Evolutionary conservation across 192 early-diverging fungal species (phyloP).

Genomic region (Chytriomyces confervae): DNA sequence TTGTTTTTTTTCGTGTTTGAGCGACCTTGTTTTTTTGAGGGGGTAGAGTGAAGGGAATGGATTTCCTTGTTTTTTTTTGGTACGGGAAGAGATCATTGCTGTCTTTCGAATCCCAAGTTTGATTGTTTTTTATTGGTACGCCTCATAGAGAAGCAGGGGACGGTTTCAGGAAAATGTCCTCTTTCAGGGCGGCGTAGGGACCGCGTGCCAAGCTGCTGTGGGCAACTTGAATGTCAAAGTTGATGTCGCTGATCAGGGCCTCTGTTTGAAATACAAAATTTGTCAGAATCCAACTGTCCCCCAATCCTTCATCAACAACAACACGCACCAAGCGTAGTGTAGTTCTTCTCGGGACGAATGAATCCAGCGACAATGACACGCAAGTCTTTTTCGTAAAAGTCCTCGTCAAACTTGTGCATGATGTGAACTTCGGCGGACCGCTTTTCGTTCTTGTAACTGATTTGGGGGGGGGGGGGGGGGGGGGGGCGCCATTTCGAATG

Average conservation of each 20-base stretch:
- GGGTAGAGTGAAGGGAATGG: no score
- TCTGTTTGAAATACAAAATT: constrained; percentile 53
- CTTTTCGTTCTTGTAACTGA: constrained; percentile 90
- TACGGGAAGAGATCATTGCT: background rate
- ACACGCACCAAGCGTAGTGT: constrained; percentile 75
- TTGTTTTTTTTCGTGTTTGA: background rate
- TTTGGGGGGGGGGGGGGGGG: no score
- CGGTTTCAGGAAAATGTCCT: constrained; percentile 29
- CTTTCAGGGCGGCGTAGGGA: constrained; percentile 58
- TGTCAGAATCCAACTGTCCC: background rate
- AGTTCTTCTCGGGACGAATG: constrained; percentile 90
- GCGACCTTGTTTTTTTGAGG: no score
- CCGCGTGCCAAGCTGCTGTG: constrained; percentile 67
- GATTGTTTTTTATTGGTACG: background rate
- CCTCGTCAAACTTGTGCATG: constrained; percentile 80
- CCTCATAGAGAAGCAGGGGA: background rate
- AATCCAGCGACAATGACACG: constrained; percentile 85
- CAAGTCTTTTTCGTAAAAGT: constrained; percentile 91
- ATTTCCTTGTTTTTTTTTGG: no score
- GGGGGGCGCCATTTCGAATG: no score
- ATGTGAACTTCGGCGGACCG: constrained; percentile 97
- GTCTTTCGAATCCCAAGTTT: background rate
- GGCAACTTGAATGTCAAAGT: constrained; percentile 84
- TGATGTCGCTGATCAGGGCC: constrained; percentile 90
- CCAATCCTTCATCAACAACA: background rate